Percentiles rank a stretch among this genome's conserved stretches.
Evolutionary conservation across 2,329 filamentous ascomycete species (phyloP).

Genomic region (Pseudogymnoascus sp.): DNA sequence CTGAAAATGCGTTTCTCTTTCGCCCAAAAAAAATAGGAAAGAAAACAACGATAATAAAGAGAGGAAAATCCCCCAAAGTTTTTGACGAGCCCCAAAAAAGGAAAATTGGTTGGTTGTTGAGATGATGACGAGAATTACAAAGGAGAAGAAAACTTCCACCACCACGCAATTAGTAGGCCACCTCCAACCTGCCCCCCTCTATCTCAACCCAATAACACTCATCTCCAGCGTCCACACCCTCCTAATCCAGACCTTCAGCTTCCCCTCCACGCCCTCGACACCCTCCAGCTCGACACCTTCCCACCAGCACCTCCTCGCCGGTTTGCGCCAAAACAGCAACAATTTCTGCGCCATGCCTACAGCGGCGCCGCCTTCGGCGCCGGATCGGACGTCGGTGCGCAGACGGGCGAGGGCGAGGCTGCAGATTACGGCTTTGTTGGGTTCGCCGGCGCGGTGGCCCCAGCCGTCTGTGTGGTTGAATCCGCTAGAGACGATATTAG

Average conservation of each 20-base stretch:
- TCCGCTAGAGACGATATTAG: conserved; percentile 52
- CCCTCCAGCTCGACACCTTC: conserved; percentile 88
- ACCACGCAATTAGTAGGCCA: not conserved
- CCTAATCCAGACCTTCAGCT: conserved; percentile 95
- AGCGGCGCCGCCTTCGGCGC: conserved; percentile 66
- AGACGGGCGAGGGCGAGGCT: conserved; percentile 88
- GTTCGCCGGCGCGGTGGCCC: conserved; percentile 96
- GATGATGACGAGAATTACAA: not conserved
- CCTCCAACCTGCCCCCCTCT: conserved; percentile 22
- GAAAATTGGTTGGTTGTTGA: not conserved
- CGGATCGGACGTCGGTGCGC: conserved; percentile 84
- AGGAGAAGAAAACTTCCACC: not conserved
- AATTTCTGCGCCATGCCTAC: conserved; percentile 99
- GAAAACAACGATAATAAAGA: not conserved
- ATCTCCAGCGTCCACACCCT: conserved; percentile 98
- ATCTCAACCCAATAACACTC: conserved; percentile 83
- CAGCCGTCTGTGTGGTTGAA: conserved; percentile 94
- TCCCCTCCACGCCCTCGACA: conserved; percentile 84
- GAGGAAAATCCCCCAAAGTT: not conserved
- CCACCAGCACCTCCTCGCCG: conserved; percentile 96
- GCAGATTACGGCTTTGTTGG: conserved; percentile 97
- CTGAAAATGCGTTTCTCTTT: not conserved
- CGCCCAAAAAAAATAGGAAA: not conserved
- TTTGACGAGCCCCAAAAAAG: not conserved
- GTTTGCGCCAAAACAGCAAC: conserved; percentile 95